phyloP scores from a whole-genome alignment of 257 asterid species.

The Ajuga chamaepitys region DNA sequence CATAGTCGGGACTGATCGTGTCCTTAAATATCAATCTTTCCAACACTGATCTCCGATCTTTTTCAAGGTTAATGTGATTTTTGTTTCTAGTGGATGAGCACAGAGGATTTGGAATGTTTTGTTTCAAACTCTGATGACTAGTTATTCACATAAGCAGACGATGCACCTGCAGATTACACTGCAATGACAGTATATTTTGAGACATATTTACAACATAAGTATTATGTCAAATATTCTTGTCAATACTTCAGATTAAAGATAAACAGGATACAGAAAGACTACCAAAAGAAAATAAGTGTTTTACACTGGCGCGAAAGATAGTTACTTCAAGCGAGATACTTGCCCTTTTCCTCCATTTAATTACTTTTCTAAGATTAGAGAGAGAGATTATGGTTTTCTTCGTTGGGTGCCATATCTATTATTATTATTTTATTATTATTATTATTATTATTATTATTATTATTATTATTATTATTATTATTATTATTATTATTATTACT shows the following conservation, averaged over 20 bases:
- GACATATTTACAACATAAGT: too few species aligned
- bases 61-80: slow-evolving; percentile 55
- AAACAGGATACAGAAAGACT: too few species aligned
- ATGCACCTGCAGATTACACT: slow-evolving; percentile 54
- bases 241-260: too few species aligned
- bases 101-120: slow-evolving; percentile 78
- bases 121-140: slow-evolving; percentile 49
- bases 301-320: slow-evolving; percentile 75
- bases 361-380: slow-evolving; percentile 1
- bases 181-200: not conserved
- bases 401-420: too few species aligned
- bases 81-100: slow-evolving; percentile 60
- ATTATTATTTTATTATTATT: too few species aligned
- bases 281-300: too few species aligned
- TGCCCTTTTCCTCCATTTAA: slow-evolving; percentile 47
- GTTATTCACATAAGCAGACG: slow-evolving; percentile 68
- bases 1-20: too few species aligned
- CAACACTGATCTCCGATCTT: slow-evolving; percentile 46
- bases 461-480: too few species aligned
- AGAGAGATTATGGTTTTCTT: too few species aligned
- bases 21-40: slow-evolving; percentile 46
- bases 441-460: too few species aligned
- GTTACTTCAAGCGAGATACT: slow-evolving; percentile 72
- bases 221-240: too few species aligned
- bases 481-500: too few species aligned